Percentiles rank a stretch among this genome's conserved stretches.
phyloP scores from a whole-genome alignment of 345 rosid species.

The Salix arbutifolia region DNA sequence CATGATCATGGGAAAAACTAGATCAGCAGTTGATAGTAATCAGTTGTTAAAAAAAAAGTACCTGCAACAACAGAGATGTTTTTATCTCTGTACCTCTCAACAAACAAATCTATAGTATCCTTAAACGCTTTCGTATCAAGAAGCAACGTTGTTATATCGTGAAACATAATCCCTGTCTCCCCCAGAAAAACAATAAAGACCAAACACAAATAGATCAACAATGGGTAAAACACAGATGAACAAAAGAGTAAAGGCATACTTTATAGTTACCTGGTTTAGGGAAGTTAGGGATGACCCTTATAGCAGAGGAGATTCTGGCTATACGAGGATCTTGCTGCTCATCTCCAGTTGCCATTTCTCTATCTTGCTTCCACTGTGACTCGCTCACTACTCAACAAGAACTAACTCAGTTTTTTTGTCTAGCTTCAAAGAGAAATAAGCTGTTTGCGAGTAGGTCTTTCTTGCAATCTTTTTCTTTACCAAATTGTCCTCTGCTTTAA shows the following conservation, averaged over 20 bases:
- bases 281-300: constrained; percentile 85
- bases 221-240: background rate
- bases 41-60: constrained; percentile 1
- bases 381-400: constrained; percentile 10
- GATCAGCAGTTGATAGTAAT: too few species aligned
- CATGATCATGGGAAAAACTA: too few species aligned
- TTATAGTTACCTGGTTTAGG: constrained; percentile 68
- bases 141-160: constrained; percentile 79
- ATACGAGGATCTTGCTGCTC: constrained; percentile 55
- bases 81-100: constrained; percentile 63
- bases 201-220: background rate
- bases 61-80: constrained; percentile 79
- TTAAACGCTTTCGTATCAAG: constrained; percentile 63
- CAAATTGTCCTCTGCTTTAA: too few species aligned
- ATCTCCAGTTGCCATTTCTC: constrained; percentile 35
- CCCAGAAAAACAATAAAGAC: background rate
- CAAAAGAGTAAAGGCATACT: background rate
- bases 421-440: too few species aligned
- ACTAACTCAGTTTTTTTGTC: background rate
- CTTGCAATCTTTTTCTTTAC: too few species aligned
- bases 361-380: background rate
- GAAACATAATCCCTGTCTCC: constrained; percentile 75
- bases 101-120: constrained; percentile 81
- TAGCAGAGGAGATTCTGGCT: constrained; percentile 53
- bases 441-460: background rate